A percentile compares a stretch with the other conserved stretches of the same genome.
phyloP scores from a whole-genome alignment of 257 asterid species.

The Solanum megistacrolobum region DNA sequence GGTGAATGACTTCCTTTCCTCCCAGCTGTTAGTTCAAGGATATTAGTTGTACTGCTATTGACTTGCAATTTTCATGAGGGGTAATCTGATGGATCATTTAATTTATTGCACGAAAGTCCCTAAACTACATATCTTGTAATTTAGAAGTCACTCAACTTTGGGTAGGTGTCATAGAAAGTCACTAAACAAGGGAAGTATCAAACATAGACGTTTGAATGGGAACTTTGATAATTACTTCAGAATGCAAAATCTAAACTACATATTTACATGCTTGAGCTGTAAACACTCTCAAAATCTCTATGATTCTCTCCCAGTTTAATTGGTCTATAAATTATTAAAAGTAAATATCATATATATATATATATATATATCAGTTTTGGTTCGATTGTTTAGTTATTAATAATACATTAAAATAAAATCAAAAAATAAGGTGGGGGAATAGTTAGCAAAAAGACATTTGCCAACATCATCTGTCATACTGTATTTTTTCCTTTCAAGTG shows the following conservation, averaged over 20 bases:
- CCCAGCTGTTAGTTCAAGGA: not conserved
- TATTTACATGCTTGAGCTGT: not conserved
- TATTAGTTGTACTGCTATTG: not conserved
- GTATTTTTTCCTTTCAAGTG: not conserved
- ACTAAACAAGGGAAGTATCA: not conserved
- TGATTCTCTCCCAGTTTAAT: not conserved
- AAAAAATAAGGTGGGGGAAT: not conserved
- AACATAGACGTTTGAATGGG: not conserved
- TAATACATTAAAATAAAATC: too few relatives aligned
- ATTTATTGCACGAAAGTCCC: not conserved
- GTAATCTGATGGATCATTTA: not conserved
- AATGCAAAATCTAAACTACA: not conserved
- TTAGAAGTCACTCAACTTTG: not conserved
- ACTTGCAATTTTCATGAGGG: not conserved
- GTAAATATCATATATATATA: too few relatives aligned
- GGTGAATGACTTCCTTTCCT: not conserved
- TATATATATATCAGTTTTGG: too few relatives aligned
- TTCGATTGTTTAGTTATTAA: too few relatives aligned
- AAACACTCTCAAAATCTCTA: not conserved
- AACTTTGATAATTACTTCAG: not conserved
- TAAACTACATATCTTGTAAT: not conserved
- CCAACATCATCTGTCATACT: not conserved
- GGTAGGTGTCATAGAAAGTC: not conserved
- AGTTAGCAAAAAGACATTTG: not conserved
- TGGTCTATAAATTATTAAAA: too few relatives aligned